Evolutionary conservation across 352 stramenopile genomes (phyloP), one percentile per base, ranked within the genome.

Genomic region (Thalassiosira exigua): DNA sequence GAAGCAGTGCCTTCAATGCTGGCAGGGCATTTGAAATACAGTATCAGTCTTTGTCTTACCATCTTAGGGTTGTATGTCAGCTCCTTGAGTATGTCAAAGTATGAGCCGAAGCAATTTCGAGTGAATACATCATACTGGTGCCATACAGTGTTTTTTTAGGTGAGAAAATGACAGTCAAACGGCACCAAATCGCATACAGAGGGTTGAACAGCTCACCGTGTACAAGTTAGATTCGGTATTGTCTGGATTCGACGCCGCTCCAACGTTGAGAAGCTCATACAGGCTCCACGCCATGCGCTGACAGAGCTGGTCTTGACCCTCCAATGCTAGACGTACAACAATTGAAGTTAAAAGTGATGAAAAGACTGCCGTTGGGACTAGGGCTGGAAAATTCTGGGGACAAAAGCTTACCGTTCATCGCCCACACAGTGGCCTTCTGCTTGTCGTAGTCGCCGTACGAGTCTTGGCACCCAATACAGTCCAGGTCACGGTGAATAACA

Each of bases 81-180:
- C 44, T 91, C 75, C 22, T 81, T 79, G 4, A 94, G 57, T 3
- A 93, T 65, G 52, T 90, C 75, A 27, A 69, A 61, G 52, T 88
- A 92, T 24, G 72, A 89, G 24, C 89, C 89, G 75, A 94, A 93
- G 1, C 85, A 88, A 66, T 93, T 60, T 7, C 84, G 60, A 9
- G 90, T 80, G 44, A 91, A 91, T 46, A 90, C 90, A 56, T 92
- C 86, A 64, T 92, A 92, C 22, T 72, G 88, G n/a, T 70, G 65
- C n/a, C n/a, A n/a, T n/a, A n/a, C n/a, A n/a, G n/a, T n/a, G n/a
- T n/a, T n/a, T n/a, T n/a, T n/a, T n/a, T n/a, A n/a, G n/a, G n/a
- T n/a, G n/a, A n/a, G n/a, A n/a, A n/a, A n/a, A n/a, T n/a, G n/a
- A n/a, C n/a, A n/a, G n/a, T n/a, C n/a, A n/a, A n/a, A n/a, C n/a